Conservation (phyloP, 2,329 filamentous ascomycete genomes). For the Phaeosphaeriaceae sp. region DNA sequence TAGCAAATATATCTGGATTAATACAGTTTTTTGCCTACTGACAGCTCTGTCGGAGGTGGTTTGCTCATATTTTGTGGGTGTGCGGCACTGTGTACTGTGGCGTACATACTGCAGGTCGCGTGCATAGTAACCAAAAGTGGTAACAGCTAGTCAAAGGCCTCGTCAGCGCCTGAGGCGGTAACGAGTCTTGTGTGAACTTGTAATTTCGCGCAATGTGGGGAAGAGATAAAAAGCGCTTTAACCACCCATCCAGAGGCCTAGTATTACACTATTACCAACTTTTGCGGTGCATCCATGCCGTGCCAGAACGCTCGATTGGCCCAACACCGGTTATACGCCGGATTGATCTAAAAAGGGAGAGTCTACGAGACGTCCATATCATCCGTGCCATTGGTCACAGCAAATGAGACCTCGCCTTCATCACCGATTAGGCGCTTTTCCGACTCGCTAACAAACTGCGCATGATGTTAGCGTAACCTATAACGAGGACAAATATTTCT, state of each 20-base stretch:
- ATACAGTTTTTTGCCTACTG: too few relatives aligned
- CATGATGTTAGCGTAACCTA: conserved; percentile 21
- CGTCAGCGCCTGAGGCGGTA: too few relatives aligned
- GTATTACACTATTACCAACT: conserved; percentile 24
- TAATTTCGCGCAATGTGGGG: too few relatives aligned
- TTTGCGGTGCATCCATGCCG: conserved; percentile 15
- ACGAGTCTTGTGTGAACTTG: too few relatives aligned
- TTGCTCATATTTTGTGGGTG: neutral
- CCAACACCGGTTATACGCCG: conserved; percentile 32
- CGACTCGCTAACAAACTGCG: conserved; percentile 78
- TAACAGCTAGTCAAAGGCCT: too few relatives aligned
- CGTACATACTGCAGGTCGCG: neutral
- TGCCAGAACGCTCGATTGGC: conserved; percentile 28
- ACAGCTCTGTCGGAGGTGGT: too few relatives aligned
- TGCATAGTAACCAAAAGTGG: neutral
- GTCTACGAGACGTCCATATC: conserved; percentile 71
- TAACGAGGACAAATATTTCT: conserved; percentile 2
- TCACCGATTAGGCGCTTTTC: conserved; percentile 94
- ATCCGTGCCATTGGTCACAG: conserved; percentile 61
- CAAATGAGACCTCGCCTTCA: conserved; percentile 77
- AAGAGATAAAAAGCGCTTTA: too few relatives aligned
- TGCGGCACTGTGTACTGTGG: neutral
- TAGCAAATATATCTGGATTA: too few relatives aligned
- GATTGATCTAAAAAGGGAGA: conserved; percentile 5
- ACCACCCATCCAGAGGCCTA: conserved; percentile 6